Evolutionary conservation across 805 yeast genomes (phyloP).

Genomic region (Teunomyces barrocoloradensis): DNA sequence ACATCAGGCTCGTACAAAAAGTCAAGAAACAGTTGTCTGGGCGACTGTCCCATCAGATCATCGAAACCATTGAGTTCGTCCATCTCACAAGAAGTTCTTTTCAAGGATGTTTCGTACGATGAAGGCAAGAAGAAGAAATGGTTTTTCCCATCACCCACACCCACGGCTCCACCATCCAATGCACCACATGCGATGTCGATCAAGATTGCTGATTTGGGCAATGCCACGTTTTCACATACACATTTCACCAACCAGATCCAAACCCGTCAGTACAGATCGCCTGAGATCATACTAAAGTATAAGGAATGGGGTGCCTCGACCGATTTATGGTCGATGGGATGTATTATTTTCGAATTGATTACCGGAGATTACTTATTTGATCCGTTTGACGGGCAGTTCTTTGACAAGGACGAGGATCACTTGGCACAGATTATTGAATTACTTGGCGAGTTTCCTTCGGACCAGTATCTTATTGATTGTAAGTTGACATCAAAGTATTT

Average conservation of each 20-base stretch:
- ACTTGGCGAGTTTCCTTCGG: slow-evolving; percentile 39
- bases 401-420: slow-evolving; percentile 58
- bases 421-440: slow-evolving; percentile 61
- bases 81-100: slow-evolving; percentile 8
- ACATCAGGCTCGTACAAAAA: slow-evolving; percentile 9
- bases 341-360: slow-evolving; percentile 56
- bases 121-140: not conserved
- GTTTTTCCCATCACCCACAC: not conserved
- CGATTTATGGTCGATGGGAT: slow-evolving; percentile 60
- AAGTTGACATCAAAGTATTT: slow-evolving; percentile 40
- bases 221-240: slow-evolving; percentile 77
- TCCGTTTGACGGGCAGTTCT: slow-evolving; percentile 50
- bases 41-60: slow-evolving; percentile 33
- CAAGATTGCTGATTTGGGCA: slow-evolving; percentile 91
- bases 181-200: slow-evolving; percentile 24
- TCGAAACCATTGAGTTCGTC: slow-evolving; percentile 45
- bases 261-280: slow-evolving; percentile 89
- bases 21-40: slow-evolving; percentile 10
- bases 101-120: slow-evolving; percentile 7
- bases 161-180: not conserved
- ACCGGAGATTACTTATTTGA: slow-evolving; percentile 64
- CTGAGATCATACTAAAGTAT: slow-evolving; percentile 52
- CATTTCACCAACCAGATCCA: slow-evolving; percentile 90
- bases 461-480: slow-evolving; percentile 40
- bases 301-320: slow-evolving; percentile 60